Evolutionary conservation across 202 grass and related monocot species (phyloP), one percentile per base, ranked within the genome.

Genomic region (Bolboschoenoplectus hybrid): DNA sequence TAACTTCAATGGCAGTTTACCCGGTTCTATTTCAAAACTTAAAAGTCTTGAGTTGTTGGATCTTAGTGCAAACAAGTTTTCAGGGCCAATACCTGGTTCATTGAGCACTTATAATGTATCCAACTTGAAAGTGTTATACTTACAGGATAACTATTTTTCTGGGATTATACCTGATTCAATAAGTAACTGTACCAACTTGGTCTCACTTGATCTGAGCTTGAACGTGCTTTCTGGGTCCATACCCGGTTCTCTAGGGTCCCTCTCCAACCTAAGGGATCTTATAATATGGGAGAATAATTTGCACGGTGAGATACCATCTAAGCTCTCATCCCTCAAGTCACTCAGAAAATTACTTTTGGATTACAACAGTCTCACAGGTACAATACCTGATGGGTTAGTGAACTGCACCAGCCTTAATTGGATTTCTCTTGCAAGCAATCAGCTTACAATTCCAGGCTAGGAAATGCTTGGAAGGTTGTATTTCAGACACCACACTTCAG

Each of bases 401-500:
- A 92, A 91, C 75, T 94, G 92, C 83, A 89, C 89, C 17, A 83
- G 83, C 61, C 74, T 97, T 5, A 97, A 94, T 77, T 97, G 94
- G 94, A 94, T 97, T 76, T 97, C 94, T 67, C 63, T 97, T 63
- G 89, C 92, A 1, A 92, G 92, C 88, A 97, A 97, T 89, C 89
- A 67, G 9, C 84, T 97, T 61, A 91, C 85, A 2, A 26, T 26
- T 26, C 26, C 26, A 26, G 26, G 26, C 26, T 26, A 0, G 26
- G 26, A 26, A 26, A 26, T 26, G 26, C 26, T 26, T 26, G 26
- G 26, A 26, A 26, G 26, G 26, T 26, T 26, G 26, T 26, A 26
- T 26, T 26, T 26, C 26, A 26, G 26, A 26, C 26, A 26, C 26
- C 26, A 26, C 26, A 26, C 26, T 26, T 26, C 26, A 26, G 26